Evolutionary conservation across 164 flowering plant genomes (phyloP), one percentile per base, ranked within the genome.

Genomic region (Piper betle): DNA sequence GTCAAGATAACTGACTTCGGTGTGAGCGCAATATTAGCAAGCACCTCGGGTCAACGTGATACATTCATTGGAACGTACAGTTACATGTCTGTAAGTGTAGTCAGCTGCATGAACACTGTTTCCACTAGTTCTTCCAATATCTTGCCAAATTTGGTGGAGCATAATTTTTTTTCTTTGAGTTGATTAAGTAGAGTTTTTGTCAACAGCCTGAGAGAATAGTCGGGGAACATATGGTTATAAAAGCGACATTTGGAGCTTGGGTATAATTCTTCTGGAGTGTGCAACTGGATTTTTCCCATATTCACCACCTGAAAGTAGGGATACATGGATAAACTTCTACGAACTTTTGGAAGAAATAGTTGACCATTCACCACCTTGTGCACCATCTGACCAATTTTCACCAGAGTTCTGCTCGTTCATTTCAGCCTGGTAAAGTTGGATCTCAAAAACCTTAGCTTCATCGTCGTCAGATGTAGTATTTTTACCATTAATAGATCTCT

Each of bases 171-270:
- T 25, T 25, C 33, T 25, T 25, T 25, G 2, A 53, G 62, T 60
- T 39, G 12, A 46, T 69, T 60, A 57, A 57, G 58, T 41, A 52
- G 64, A 61, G 53, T 60, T 55, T 16, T 69, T 46, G 64, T 68
- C 38, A 55, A 62, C 64, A 91, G 99, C 99, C 99, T 15, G 99
- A 94, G 79, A 82, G 97, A 76, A 88, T 94, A 55, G 72, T 61
- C 70, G 99, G 89, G 69, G 70, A 37, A 43, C 67, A 20, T 78
- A 94, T 80, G 79, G 81, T 37, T 73, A 72, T 64, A 87, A 76
- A 69, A 91, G 99, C 72, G 99, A 94, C 62, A 91, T 94, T 65
- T 94, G 99, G 99, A 91, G 99, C 78, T 77, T 94, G 74, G 99
- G 99, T n/a, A 68, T 94, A 66, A 82, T 91, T 46, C 54, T 94